Evolutionary conservation across 306 rosid genomes (phyloP).

Genomic region (Ceratonia siliqua): DNA sequence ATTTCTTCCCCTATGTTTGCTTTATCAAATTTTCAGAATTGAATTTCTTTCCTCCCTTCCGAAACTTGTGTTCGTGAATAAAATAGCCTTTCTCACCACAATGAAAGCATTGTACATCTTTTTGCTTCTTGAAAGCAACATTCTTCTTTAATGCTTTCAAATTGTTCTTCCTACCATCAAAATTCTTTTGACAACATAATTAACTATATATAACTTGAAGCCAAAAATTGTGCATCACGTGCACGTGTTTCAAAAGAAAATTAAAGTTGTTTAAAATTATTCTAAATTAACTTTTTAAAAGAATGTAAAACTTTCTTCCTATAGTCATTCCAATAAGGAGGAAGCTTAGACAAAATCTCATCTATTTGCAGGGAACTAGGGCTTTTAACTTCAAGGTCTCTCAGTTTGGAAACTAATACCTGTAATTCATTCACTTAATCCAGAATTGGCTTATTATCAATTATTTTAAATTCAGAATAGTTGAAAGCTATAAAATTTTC

Average conservation of each 20-base stretch:
- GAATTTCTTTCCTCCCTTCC: no score
- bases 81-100: neutral
- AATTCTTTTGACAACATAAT: no score
- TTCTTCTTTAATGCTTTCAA: no score
- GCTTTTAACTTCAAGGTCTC: neutral
- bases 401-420: neutral
- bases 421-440: neutral
- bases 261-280: no score
- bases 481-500: neutral
- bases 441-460: no score
- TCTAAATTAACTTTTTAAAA: neutral
- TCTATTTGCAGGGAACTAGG: neutral
- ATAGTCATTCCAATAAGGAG: neutral
- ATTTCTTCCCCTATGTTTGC: no score
- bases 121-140: no score
- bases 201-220: no score
- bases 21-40: no score
- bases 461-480: neutral
- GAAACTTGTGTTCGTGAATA: no score
- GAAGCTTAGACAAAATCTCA: neutral
- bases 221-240: neutral
- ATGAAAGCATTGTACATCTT: neutral
- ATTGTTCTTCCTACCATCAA: no score
- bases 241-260: neutral
- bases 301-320: no score